Evolutionary conservation across 108 stramenopile genomes (phyloP).

Genomic region (Cyclotella distinguenda): DNA sequence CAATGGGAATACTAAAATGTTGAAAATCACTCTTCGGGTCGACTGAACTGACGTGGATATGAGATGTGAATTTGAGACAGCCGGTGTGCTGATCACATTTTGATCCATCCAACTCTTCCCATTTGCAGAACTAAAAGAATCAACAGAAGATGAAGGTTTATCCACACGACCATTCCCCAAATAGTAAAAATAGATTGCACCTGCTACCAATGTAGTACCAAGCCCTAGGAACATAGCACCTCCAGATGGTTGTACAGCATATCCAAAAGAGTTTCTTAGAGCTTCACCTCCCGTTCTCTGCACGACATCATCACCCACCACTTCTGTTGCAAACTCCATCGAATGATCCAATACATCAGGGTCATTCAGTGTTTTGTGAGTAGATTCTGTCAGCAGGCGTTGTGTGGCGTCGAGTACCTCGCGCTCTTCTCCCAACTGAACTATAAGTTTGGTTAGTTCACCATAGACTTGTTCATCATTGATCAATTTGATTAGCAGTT

Average conservation of each 20-base stretch:
- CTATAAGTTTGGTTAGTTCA: conserved; percentile 63
- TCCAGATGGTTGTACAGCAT: conserved; percentile 72
- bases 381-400: conserved; percentile 64
- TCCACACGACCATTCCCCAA: conserved; percentile 2
- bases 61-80: background rate
- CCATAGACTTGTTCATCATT: conserved; percentile 75
- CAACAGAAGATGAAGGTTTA: conserved; percentile 4
- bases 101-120: background rate
- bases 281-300: conserved; percentile 86
- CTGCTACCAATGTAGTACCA: conserved; percentile 34
- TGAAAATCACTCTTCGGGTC: background rate
- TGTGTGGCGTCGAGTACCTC: conserved; percentile 63
- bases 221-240: conserved; percentile 30
- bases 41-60: conserved; percentile 1
- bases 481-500: conserved; percentile 61
- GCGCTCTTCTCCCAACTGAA: conserved; percentile 65
- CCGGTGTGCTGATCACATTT: background rate
- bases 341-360: conserved; percentile 86
- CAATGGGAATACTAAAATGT: background rate
- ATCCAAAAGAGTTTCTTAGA: conserved; percentile 76
- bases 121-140: background rate
- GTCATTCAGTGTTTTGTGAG: conserved; percentile 83
- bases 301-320: conserved; percentile 86
- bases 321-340: conserved; percentile 90
- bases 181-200: conserved; percentile 40